Base-by-base conservation (phyloP, 139 green algal genomes). In the Chlorella sp. region DNA sequence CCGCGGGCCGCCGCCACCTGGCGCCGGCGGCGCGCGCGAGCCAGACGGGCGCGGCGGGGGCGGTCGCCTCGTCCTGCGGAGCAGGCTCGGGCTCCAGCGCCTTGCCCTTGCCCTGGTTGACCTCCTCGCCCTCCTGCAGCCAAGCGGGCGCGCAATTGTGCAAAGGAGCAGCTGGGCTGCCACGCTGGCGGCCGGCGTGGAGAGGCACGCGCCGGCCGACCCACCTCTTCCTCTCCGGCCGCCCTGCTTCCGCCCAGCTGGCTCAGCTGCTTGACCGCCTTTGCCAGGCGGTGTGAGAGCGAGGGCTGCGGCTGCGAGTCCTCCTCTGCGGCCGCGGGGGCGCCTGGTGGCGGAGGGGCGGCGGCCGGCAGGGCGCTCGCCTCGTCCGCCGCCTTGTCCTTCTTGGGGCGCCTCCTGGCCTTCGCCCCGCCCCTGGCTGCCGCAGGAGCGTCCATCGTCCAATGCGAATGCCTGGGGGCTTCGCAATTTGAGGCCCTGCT, bases 231-330 rank as follows among this genome's bases (percentile, higher is more conserved):
- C 4, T n/a, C 12, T 33, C 4, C 14, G 27, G 19, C 21, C 53
- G 2, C 53, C 53, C 2, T 7, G 23, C 23, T 8, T 61, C 14
- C 38, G 6, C 72, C 60, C 72, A 78, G 43, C 58, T 77, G 59
- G 71, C 71, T 70, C 33, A 77, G 58, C 46, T 71, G 61, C 36
- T 64, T 51, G 25, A 78, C 35, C 15, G 72, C 71, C 33, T n/a
- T 17, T 0, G 48, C 46, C 3, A 78, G n/a, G 0, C 72, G 72
- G 45, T 78, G 72, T 2, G 61, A 72, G 35, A 78, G 58, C 3
- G 69, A 67, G 5, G 69, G 69, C 38, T 41, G 14, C 5, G 69
- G 38, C 69, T 51, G 53, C 27, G 25, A 29, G 8, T 35, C 50
- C 23, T 51, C 50, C 7, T 74, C 67, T 23, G 14, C 12, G 3